Evolutionary conservation across 768 basidiomycete species (phyloP).

Genomic region (Calocybe gangraenosa): DNA sequence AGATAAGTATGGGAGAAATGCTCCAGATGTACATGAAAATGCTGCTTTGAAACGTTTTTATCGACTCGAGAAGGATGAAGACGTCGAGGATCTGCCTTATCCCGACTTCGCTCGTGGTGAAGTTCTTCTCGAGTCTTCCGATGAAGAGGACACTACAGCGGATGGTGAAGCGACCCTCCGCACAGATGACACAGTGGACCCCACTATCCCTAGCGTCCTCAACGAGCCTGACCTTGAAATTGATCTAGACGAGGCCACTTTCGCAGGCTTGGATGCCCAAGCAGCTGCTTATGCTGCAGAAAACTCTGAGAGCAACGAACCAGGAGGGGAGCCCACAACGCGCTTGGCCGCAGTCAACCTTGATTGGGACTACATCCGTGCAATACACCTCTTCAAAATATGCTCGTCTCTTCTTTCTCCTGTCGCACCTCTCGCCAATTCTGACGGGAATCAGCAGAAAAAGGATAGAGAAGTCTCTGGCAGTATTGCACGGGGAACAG

Average conservation of each 20-base stretch:
- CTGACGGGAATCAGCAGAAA: constrained; percentile 17
- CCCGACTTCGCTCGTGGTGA: constrained; percentile 91
- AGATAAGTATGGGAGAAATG: constrained; percentile 86
- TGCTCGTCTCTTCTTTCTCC: constrained; percentile 82
- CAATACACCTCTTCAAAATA: constrained; percentile 86
- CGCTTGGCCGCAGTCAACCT: constrained; percentile 91
- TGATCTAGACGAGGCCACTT: constrained; percentile 75
- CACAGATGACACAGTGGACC: constrained; percentile 32
- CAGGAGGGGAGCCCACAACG: constrained; percentile 46
- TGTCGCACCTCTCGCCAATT: constrained; percentile 38
- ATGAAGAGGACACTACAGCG: constrained; percentile 51
- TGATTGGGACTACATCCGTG: constrained; percentile 96
- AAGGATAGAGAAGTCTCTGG: constrained; percentile 17
- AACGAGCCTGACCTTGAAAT: constrained; percentile 51
- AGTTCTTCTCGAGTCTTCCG: constrained; percentile 83
- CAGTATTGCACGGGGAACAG: constrained; percentile 53
- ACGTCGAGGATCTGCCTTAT: constrained; percentile 27
- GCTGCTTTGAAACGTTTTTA: constrained; percentile 82
- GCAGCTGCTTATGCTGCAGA: constrained; percentile 55
- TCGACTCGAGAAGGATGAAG: constrained; percentile 48
- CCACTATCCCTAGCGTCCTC: constrained; percentile 13
- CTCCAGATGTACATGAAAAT: constrained; percentile 64
- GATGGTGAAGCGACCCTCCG: constrained; percentile 17
- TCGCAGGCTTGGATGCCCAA: constrained; percentile 71
- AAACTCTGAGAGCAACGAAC: constrained; percentile 39